Evolutionary conservation across 2,329 filamentous ascomycete species (phyloP).

Genomic region (Penicillium sp.): DNA sequence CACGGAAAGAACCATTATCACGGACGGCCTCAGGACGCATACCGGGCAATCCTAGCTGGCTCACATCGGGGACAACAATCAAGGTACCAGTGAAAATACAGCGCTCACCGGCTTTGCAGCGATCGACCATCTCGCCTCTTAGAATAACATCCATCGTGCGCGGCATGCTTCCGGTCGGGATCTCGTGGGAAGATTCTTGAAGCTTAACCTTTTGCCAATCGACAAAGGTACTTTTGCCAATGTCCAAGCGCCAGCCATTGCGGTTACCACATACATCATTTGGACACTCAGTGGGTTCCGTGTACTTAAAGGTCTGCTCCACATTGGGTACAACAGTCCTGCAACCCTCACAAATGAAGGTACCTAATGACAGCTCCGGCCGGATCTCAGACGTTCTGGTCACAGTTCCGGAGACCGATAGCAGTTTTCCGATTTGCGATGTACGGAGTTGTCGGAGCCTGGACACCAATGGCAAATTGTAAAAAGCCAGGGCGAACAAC

Average conservation of each 20-base stretch:
- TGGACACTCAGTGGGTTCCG: conserved; percentile 92
- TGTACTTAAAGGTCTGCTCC: conserved; percentile 97
- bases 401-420: conserved; percentile 95
- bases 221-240: conserved; percentile 93
- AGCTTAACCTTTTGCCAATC: conserved; percentile 99
- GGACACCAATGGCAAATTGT: conserved; percentile 86
- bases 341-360: conserved; percentile 88
- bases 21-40: conserved; percentile 78
- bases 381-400: conserved; percentile 96
- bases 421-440: conserved; percentile 83
- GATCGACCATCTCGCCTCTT: conserved; percentile 94
- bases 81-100: conserved; percentile 96
- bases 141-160: conserved; percentile 96
- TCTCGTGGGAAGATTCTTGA: conserved; percentile 97
- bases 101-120: conserved; percentile 95
- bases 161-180: conserved; percentile 97
- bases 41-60: conserved; percentile 87
- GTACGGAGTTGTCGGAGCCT: conserved; percentile 84
- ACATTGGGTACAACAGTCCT: conserved; percentile 82
- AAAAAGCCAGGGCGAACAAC: conserved; percentile 88
- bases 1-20: conserved; percentile 74
- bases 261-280: conserved; percentile 86
- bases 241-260: conserved; percentile 92
- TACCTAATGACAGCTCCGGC: conserved; percentile 87
- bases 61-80: conserved; percentile 96